phyloP scores from a whole-genome alignment of 352 stramenopile species.

The Phytophthora crassamura region DNA sequence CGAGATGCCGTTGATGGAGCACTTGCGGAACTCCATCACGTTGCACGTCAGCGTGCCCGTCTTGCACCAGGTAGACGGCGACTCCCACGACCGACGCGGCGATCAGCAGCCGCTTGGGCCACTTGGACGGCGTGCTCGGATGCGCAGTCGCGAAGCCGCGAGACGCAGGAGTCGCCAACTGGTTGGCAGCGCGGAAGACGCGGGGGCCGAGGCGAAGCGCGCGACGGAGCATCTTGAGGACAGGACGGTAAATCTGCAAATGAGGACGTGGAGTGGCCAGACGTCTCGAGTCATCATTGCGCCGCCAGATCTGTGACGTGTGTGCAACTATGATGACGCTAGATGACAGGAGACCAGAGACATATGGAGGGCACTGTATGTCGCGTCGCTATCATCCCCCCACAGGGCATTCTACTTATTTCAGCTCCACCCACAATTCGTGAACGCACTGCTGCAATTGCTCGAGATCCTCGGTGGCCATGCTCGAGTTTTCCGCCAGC shows the following conservation, averaged over 20 bases:
- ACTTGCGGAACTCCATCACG: constrained; percentile 96
- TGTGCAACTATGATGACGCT: background rate
- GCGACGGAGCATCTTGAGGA: too few species aligned
- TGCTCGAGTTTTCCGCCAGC: constrained; percentile 38
- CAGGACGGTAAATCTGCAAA: too few species aligned
- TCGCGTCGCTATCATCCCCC: too few species aligned
- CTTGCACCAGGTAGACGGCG: constrained; percentile 51
- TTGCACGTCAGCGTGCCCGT: constrained; percentile 95
- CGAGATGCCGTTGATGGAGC: constrained; percentile 91
- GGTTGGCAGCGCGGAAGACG: background rate
- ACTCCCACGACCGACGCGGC: background rate
- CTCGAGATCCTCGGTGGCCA: constrained; percentile 29
- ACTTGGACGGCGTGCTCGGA: constrained; percentile 7
- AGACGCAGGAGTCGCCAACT: background rate
- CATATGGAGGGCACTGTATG: too few species aligned
- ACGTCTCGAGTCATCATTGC: too few species aligned
- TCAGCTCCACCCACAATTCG: constrained; percentile 38
- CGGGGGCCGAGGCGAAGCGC: background rate
- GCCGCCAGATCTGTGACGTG: too few species aligned
- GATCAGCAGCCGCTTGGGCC: constrained; percentile 6
- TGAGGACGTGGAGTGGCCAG: too few species aligned
- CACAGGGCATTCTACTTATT: background rate
- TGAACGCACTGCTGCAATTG: constrained; percentile 33
- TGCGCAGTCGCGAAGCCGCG: constrained; percentile 4
- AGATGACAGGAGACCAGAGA: too few species aligned